phyloP scores from a whole-genome alignment of 1,284 basidiomycete genomes.

The Marasmius sp. region DNA sequence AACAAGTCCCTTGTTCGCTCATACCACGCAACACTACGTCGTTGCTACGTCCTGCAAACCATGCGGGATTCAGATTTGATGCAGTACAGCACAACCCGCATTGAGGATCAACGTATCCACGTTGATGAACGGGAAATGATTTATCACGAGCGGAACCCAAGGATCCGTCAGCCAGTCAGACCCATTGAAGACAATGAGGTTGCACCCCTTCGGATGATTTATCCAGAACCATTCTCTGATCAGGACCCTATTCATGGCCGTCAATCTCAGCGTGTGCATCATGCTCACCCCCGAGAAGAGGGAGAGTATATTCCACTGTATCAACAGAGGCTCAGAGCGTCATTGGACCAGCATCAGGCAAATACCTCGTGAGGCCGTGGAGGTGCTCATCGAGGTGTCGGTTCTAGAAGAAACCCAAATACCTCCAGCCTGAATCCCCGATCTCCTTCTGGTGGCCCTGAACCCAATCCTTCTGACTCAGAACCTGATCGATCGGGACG shows the following conservation, averaged over 20 bases:
- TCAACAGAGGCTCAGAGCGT: background rate
- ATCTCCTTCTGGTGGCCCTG: background rate
- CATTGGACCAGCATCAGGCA: background rate
- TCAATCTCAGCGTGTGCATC: background rate
- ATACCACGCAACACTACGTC: background rate
- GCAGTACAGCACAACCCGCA: background rate
- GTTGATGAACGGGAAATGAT: background rate
- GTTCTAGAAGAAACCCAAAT: background rate
- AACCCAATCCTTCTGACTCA: background rate
- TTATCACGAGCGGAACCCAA: background rate
- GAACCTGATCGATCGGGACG: background rate
- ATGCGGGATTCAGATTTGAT: background rate
- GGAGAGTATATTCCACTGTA: background rate
- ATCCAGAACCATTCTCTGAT: background rate
- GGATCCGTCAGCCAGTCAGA: background rate
- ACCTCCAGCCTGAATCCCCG: background rate
- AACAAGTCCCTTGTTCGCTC: background rate
- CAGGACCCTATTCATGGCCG: background rate
- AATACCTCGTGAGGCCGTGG: background rate
- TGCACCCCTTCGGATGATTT: background rate
- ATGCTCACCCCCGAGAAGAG: background rate
- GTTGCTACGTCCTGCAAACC: background rate
- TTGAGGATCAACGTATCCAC: background rate
- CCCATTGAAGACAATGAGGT: background rate
- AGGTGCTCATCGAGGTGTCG: background rate